Evolutionary conservation across 108 stramenopile genomes (phyloP), one percentile per base, ranked within the genome.

Genomic region (Skeletonema menzelii): DNA sequence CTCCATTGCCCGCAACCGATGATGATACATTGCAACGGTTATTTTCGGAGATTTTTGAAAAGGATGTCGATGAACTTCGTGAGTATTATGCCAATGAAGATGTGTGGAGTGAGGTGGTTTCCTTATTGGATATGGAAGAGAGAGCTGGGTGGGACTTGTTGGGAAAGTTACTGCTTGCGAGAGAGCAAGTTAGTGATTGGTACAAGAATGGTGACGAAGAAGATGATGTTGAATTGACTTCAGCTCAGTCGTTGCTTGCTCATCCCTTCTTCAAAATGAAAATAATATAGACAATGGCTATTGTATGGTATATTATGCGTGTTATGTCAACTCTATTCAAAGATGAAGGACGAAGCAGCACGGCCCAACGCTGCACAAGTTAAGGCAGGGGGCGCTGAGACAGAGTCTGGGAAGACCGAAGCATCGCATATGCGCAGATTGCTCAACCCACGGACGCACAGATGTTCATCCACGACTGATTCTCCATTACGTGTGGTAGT

Each of bases 61-160:
- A 90, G 65, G 90, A 94, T 60, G 85, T 94, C 64, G 75, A 74
- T 12, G 83, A 84, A 20, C 90, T 94, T 67, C 86, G 90, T 34
- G 93, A 94, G 28, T 94, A 94, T 47, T 88, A 85, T 38, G 84
- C 83, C 30, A 88, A 86, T 35, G 93, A 94, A 63, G 93, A 94
- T 19, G 59, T 88, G 37, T 94, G 93, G 93, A 66, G 64, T 12
- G 79, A 76, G 11, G 74, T 91, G 5, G 90, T 94, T 6, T 63
- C 77, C 17, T 56, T 89, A 17, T 73, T 94, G 47, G 93, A 94
- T 57, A 80, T 74, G 59, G 83, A 87, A 34, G 87, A 89, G 38
- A 79, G 87, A 24, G 93, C 86, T 13, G 93, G 93, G 2, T 94
- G 93, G 93, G 80, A 69, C 22, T 76, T 94, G 38, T 72, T 94